phyloP scores from a whole-genome alignment of 495 filamentous ascomycete genomes.

The Xylona heveae region DNA sequence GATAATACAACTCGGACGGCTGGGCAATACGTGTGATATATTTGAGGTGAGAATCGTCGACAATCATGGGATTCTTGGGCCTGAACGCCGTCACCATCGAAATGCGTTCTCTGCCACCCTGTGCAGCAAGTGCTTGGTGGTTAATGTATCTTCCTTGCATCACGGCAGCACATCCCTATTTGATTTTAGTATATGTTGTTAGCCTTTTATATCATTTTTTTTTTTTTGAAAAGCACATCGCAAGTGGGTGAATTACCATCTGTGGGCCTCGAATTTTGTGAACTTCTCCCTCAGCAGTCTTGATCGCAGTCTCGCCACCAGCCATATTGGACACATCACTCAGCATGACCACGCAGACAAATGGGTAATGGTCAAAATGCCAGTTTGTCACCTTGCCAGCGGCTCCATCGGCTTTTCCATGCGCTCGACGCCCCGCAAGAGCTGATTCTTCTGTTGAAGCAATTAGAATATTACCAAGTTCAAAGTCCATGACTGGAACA shows the following conservation, averaged over 20 bases:
- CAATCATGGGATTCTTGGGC: conserved; percentile 6
- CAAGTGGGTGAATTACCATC: too few relatives aligned
- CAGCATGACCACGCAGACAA: conserved; percentile 10
- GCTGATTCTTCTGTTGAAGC: not conserved
- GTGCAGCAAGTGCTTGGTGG: conserved; percentile 9
- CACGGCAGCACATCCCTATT: conserved; percentile 10
- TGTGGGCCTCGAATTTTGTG: conserved; percentile 8
- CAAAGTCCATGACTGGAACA: conserved; percentile 5
- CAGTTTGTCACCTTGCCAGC: conserved; percentile 3
- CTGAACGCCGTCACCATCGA: conserved; percentile 11
- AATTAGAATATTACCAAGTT: conserved; percentile 9
- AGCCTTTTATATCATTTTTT: too few relatives aligned
- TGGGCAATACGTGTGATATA: conserved; percentile 7
- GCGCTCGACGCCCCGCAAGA: not conserved
- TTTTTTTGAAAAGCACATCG: too few relatives aligned
- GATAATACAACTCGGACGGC: conserved; percentile 2
- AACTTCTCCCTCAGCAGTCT: conserved; percentile 5
- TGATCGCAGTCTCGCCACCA: conserved; percentile 10
- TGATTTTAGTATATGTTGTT: too few relatives aligned
- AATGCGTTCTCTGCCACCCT: conserved; percentile 9
- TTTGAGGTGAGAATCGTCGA: conserved; percentile 7
- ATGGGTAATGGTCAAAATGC: conserved; percentile 9
- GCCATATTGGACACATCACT: conserved; percentile 7
- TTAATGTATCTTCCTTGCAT: conserved; percentile 10
- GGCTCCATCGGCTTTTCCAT: not conserved